Evolutionary conservation across 768 basidiomycete species (phyloP).

Genomic region (Boletus tomentosulus): DNA sequence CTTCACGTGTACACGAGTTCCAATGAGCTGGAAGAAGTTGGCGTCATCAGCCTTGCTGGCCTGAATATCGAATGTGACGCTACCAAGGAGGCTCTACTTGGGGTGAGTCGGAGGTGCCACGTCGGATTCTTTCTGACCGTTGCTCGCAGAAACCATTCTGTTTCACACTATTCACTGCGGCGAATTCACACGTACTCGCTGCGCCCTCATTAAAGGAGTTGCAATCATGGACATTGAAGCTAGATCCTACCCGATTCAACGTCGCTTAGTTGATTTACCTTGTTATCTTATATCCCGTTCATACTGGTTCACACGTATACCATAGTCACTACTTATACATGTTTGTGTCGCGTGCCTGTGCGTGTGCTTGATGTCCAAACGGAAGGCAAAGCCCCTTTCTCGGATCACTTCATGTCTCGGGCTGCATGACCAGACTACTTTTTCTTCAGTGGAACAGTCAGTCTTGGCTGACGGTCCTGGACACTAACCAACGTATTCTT

Average conservation of each 20-base stretch:
- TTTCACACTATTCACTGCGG: constrained; percentile 88
- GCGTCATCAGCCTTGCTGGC: constrained; percentile 76
- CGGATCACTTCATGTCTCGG: background rate
- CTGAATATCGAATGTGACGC: constrained; percentile 85
- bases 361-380: background rate
- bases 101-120: constrained; percentile 47
- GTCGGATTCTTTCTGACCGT: constrained; percentile 2
- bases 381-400: background rate
- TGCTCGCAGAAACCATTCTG: constrained; percentile 67
- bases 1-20: constrained; percentile 83
- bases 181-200: constrained; percentile 87
- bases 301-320: constrained; percentile 25
- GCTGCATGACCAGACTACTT: background rate
- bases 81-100: constrained; percentile 82
- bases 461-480: too few species aligned
- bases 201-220: constrained; percentile 81
- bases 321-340: constrained; percentile 16
- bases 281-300: constrained; percentile 24
- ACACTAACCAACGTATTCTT: background rate
- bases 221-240: constrained; percentile 76
- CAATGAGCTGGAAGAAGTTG: constrained; percentile 78
- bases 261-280: constrained; percentile 32
- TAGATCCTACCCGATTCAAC: constrained; percentile 75
- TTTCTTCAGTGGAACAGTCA: too few species aligned
- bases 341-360: constrained; percentile 8